Base-by-base conservation (phyloP, 2,329 filamentous ascomycete genomes). In the Byssothecium circinans region DNA sequence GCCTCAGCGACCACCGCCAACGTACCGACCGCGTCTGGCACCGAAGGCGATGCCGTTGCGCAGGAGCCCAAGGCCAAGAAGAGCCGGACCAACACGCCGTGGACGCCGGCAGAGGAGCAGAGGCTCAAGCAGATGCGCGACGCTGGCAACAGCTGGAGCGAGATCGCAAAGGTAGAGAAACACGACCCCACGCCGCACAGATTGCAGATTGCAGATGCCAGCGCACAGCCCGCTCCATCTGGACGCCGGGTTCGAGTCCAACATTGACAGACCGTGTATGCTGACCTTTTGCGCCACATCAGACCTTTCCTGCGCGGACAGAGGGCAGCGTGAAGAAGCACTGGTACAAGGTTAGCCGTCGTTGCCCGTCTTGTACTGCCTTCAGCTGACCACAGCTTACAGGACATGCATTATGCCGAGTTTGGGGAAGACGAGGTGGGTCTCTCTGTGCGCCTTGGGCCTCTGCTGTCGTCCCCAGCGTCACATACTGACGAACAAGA, bases 341-440 rank as follows among this genome's bases (percentile, higher is more conserved):
- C 72, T 99, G 94, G 92, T 97, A 99, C 74, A 97, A 97, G 81
- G 89, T 90, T 77, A 46, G 74, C 56, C 48, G 34, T 30, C 40
- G 43, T 33, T 23, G 40, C 27, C 41, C 36, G 44, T 36, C 41
- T 58, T 58, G 47, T 52, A 51, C 47, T 48, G 45, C 45, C 32
- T 30, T 46, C 49, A 15, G 53, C 64, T 71, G 50, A 70, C 53
- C 37, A 45, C 42, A n/a, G 38, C 43, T 48, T 23, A 51, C 64
- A 94, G 89, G 94, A 99, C 64, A 99, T 99, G 94, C 94, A 99
- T 70, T 97, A 97, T 71, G 94, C 94, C 57, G 94, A 97, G 69
- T 97, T 99, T 71, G 91, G 89, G 41, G 92, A 96, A 77, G 91
- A 97, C 67, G 94, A 96, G 84, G 90, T 95, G 77, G 74, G 60